Base-by-base conservation (phyloP, 441 rosid genomes). In the Erodium moschatum region DNA sequence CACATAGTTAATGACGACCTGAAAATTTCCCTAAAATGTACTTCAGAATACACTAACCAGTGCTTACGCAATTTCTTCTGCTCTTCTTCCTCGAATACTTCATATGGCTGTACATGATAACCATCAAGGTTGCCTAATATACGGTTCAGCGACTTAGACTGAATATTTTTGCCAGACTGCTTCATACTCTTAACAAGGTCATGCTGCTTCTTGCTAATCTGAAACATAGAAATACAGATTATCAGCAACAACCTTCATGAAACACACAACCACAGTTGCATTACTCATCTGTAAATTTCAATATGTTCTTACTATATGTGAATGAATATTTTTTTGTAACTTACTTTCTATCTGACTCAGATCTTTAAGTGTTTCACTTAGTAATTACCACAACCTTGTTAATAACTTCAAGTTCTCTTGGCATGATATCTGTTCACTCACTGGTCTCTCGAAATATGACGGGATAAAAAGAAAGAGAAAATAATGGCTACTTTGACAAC, bases 141-240 rank as follows among this genome's bases (percentile, higher is more conserved):
- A 77, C 77, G 79, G 74, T 81, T 85, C 65, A 92, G 89, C 69
- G 90, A 86, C 82, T 78, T 79, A 15, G 86, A 86, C 71, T 84
- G 86, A 74, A 91, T 85, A 84, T 86, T 83, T 80, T 83, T 81
- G 68, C 97, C 93, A 79, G 95, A 85, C 72, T 84, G 87, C 77
- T 90, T 90, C 97, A 92, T 85, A 78, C 78, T 83, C 87, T 87
- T 90, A 67, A 93, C 89, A 80, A 90, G 84, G 76, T 89, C 81
- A 80, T 85, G 90, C 77, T 92, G 98, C 83, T 85, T 90, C 89
- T 89, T 95, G 89, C 95, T 95, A 79, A 95, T 89, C 98, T 95
- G 86, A 70, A 73, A 85, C 46, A 79, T 54, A 69, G 16, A 70
- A 70, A 69, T 19, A 11, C 75, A 73, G 20, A 56, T 31, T 38